phyloP scores from a whole-genome alignment of 805 yeast species.

The Cyberlindnera americana region DNA sequence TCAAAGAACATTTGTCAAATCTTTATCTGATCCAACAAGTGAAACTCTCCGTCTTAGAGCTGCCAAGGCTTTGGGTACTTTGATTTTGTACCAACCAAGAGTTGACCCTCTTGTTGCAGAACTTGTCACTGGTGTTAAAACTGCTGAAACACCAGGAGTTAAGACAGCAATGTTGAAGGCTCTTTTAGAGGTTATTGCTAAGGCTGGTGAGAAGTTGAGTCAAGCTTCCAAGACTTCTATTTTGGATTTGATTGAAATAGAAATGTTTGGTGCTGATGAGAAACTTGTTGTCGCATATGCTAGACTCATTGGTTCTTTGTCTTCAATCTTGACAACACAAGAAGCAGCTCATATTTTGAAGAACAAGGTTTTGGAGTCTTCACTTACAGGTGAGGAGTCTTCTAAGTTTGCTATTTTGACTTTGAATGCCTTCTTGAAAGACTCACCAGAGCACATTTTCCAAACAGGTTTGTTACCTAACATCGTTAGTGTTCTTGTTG shows the following conservation, averaged over 20 bases:
- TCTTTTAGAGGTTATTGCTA: constrained; percentile 71
- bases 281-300: constrained; percentile 74
- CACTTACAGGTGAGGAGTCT: constrained; percentile 39
- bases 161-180: constrained; percentile 85
- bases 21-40: constrained; percentile 73
- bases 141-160: constrained; percentile 63
- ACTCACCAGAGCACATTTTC: constrained; percentile 65
- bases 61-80: constrained; percentile 82
- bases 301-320: constrained; percentile 69
- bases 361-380: constrained; percentile 51
- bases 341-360: constrained; percentile 61
- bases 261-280: constrained; percentile 52
- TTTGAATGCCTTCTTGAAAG: constrained; percentile 74
- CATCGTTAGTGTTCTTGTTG: constrained; percentile 45
- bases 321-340: constrained; percentile 59
- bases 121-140: constrained; percentile 69
- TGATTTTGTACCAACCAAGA: constrained; percentile 86
- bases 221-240: constrained; percentile 68
- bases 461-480: constrained; percentile 47
- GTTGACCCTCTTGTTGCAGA: constrained; percentile 91
- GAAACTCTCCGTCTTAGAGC: constrained; percentile 78
- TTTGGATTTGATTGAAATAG: constrained; percentile 70
- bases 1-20: constrained; percentile 94
- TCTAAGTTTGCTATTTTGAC: constrained; percentile 66
- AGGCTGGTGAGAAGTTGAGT: constrained; percentile 75